A percentile compares a stretch with the other conserved stretches of the same genome.
phyloP scores from a whole-genome alignment of 2,329 filamentous ascomycete species.

The Dryadomyces quercivorus region DNA sequence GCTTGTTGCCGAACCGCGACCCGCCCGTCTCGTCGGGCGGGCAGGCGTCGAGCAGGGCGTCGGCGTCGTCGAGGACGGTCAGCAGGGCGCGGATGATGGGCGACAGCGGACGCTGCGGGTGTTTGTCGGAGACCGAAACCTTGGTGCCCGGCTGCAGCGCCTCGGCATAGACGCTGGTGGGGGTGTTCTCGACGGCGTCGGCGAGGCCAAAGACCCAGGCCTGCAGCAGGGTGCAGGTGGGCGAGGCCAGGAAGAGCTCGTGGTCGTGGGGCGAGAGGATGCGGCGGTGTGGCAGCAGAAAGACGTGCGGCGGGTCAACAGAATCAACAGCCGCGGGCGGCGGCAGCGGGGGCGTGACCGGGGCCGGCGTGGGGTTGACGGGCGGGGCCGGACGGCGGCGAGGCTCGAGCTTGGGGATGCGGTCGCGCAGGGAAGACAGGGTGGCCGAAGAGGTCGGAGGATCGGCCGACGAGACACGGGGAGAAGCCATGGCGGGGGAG shows the following conservation, averaged over 20 bases:
- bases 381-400: slow-evolving; percentile 40
- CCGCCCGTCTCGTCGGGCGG: slow-evolving; percentile 79
- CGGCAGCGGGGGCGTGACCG: slow-evolving; percentile 63
- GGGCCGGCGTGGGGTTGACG: slow-evolving; percentile 50
- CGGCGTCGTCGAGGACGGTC: slow-evolving; percentile 55
- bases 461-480: neutral
- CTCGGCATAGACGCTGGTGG: slow-evolving; percentile 18
- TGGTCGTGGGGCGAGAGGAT: slow-evolving; percentile 78
- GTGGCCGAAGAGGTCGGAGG: neutral
- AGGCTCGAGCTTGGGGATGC: slow-evolving; percentile 56
- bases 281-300: slow-evolving; percentile 57
- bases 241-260: slow-evolving; percentile 64
- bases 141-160: no score
- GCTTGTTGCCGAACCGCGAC: slow-evolving; percentile 88
- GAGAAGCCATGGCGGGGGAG: neutral
- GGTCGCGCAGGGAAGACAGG: slow-evolving; percentile 30
- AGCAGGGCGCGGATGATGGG: slow-evolving; percentile 54
- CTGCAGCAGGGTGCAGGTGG: slow-evolving; percentile 62
- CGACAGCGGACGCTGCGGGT: slow-evolving; percentile 37
- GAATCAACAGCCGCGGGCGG: slow-evolving; percentile 45
- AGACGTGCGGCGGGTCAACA: slow-evolving; percentile 38
- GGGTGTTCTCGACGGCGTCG: slow-evolving; percentile 62
- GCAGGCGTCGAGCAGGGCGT: slow-evolving; percentile 51
- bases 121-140: no score
- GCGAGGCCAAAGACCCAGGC: slow-evolving; percentile 80